Conservation (phyloP, 148 eudicot species). For the Bassia scoparia region DNA sequence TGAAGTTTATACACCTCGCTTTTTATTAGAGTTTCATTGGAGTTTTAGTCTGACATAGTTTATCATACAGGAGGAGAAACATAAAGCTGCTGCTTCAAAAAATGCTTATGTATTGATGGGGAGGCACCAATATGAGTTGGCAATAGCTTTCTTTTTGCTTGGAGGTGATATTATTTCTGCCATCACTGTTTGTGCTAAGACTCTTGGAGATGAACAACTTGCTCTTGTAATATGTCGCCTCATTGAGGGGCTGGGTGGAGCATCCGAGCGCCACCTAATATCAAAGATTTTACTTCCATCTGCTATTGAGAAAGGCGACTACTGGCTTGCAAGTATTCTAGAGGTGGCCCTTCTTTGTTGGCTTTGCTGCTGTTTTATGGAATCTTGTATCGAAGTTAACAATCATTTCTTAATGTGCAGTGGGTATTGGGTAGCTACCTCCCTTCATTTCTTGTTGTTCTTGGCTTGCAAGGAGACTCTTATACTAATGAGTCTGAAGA, state of each 20-base stretch:
- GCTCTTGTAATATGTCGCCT: slow-evolving; percentile 95
- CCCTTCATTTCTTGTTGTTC: slow-evolving; percentile 53
- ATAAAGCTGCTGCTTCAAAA: slow-evolving; percentile 94
- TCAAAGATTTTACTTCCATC: slow-evolving; percentile 82
- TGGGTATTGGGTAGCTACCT: slow-evolving; percentile 71
- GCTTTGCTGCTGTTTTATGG: slow-evolving; percentile 4
- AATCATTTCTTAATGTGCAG: slow-evolving; percentile 38
- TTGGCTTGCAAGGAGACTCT: slow-evolving; percentile 48
- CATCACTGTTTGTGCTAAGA: slow-evolving; percentile 86
- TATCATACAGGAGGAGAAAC: slow-evolving; percentile 70
- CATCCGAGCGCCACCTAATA: slow-evolving; percentile 62
- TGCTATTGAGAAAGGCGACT: slow-evolving; percentile 68
- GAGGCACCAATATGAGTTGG: slow-evolving; percentile 89
- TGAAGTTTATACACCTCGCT: background rate
- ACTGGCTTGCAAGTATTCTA: slow-evolving; percentile 80
- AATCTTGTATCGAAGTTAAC: slow-evolving; percentile 11
- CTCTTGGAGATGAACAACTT: slow-evolving; percentile 92
- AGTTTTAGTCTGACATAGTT: background rate
- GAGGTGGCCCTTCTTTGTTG: slow-evolving; percentile 45
- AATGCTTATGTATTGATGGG: slow-evolving; percentile 98
- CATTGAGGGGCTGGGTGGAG: slow-evolving; percentile 76
- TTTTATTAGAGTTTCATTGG: background rate
- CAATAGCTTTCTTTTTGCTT: slow-evolving; percentile 93
- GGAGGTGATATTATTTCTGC: slow-evolving; percentile 93
- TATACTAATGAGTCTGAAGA: slow-evolving; percentile 31